Evolutionary conservation across 192 early-diverging fungal species (phyloP).

Genomic region (Umbelopsis vinacea): DNA sequence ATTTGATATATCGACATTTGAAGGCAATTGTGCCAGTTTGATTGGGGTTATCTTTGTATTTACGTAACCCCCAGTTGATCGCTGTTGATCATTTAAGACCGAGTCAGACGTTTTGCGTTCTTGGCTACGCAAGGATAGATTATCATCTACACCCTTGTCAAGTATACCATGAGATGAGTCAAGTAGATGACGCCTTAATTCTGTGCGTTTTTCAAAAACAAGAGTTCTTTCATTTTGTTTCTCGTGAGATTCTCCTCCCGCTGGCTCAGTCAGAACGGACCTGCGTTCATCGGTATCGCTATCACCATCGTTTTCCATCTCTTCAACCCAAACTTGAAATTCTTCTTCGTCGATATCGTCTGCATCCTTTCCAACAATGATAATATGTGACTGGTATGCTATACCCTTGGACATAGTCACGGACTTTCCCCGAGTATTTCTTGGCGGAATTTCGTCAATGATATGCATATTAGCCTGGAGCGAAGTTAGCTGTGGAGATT

Average conservation of each 20-base stretch:
- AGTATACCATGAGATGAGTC: neutral
- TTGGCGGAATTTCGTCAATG: neutral
- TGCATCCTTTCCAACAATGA: constrained; percentile 30
- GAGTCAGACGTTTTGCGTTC: neutral
- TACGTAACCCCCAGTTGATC: neutral
- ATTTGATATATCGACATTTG: neutral
- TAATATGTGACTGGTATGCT: constrained; percentile 43
- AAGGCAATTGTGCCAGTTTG: constrained; percentile 4
- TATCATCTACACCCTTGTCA: neutral
- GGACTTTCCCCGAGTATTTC: constrained; percentile 32
- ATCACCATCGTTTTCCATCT: constrained; percentile 49
- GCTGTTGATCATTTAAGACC: neutral
- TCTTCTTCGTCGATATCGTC: constrained; percentile 49
- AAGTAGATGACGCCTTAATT: neutral
- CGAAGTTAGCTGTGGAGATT: neutral
- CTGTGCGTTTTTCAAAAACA: neutral
- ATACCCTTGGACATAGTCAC: constrained; percentile 44
- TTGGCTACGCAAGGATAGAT: neutral
- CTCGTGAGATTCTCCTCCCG: constrained; percentile 38
- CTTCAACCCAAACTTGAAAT: constrained; percentile 50
- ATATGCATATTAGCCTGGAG: constrained; percentile 6
- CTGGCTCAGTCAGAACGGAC: constrained; percentile 39
- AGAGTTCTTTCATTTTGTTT: neutral
- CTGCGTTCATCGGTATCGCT: constrained; percentile 47
- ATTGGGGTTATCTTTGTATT: constrained; percentile 16